Conservation (phyloP, 208 protist species). For the Crithidia fasciculata region DNA sequence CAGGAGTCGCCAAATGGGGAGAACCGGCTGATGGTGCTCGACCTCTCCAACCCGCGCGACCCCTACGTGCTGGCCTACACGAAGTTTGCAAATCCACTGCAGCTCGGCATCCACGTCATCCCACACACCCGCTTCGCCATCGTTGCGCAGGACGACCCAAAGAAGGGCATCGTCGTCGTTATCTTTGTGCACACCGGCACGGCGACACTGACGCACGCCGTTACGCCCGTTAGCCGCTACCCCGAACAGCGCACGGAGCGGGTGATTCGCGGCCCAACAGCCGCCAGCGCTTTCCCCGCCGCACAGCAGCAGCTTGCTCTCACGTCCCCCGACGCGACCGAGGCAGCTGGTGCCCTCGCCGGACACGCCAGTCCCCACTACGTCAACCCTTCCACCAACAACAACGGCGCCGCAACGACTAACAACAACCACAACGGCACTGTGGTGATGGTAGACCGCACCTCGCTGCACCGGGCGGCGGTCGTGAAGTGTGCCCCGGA, state of each 20-base stretch:
- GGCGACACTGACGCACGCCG: conserved; percentile 27
- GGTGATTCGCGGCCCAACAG: conserved; percentile 22
- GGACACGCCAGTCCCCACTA: background rate
- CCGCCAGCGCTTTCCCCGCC: background rate
- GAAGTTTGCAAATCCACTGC: conserved; percentile 38
- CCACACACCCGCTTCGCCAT: conserved; percentile 63
- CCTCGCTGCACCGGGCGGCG: conserved; percentile 27
- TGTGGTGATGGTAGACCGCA: conserved; percentile 15
- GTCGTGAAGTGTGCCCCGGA: conserved; percentile 32
- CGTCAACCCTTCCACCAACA: background rate
- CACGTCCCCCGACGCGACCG: background rate
- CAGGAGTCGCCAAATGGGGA: conserved; percentile 40
- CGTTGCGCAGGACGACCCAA: conserved; percentile 53
- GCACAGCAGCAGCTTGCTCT: background rate
- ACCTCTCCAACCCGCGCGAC: conserved; percentile 56
- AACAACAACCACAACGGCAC: conserved; percentile 1
- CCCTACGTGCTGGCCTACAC: conserved; percentile 68
- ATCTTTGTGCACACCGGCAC: conserved; percentile 82
- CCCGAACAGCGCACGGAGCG: conserved; percentile 55
- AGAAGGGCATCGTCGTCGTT: conserved; percentile 50
- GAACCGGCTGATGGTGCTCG: conserved; percentile 69
- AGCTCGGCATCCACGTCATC: conserved; percentile 71
- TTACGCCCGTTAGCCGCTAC: conserved; percentile 12
- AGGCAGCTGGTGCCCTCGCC: background rate
- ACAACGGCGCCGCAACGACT: background rate